Percentiles rank a stretch among this genome's conserved stretches.
Evolutionary conservation across 2,329 filamentous ascomycete genomes (phyloP).

Genomic region (Penicillium sp.): DNA sequence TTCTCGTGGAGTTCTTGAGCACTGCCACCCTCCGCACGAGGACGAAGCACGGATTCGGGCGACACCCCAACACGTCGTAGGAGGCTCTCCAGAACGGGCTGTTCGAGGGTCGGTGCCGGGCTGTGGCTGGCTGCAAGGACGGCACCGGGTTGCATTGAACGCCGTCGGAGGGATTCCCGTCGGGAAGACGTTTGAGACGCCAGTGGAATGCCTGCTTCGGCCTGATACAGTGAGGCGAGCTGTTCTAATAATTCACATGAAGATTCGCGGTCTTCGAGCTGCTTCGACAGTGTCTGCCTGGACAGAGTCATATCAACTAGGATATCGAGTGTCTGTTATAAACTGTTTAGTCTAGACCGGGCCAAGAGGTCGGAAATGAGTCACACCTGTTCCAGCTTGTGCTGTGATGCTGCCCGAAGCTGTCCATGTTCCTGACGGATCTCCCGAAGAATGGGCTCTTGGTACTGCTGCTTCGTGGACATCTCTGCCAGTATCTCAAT

Average conservation of each 20-base stretch:
- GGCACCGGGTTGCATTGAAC: constrained; percentile 24
- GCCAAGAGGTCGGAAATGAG: not conserved
- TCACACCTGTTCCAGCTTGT: constrained; percentile 37
- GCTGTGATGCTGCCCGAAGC: constrained; percentile 29
- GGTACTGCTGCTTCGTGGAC: constrained; percentile 44
- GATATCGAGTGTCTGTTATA: constrained; percentile 31
- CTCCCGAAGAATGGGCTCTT: constrained; percentile 38
- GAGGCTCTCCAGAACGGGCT: constrained; percentile 30
- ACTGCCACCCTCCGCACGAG: constrained; percentile 19
- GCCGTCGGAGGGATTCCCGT: constrained; percentile 28
- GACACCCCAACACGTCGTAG: constrained; percentile 36
- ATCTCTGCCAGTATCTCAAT: constrained; percentile 42
- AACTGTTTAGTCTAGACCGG: constrained; percentile 11
- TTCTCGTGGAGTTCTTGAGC: constrained; percentile 29
- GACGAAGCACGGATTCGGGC: constrained; percentile 26
- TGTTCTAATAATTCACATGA: constrained; percentile 35
- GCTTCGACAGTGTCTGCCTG: constrained; percentile 28
- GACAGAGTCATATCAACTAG: constrained; percentile 36
- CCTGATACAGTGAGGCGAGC: constrained; percentile 31
- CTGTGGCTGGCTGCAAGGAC: constrained; percentile 16
- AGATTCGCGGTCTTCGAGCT: constrained; percentile 34
- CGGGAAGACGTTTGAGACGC: constrained; percentile 22
- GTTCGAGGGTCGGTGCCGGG: constrained; percentile 15
- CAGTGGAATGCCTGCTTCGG: constrained; percentile 27
- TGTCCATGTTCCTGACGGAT: constrained; percentile 33